These are phyloP conservation scores for Fusarium poae DNA, from an alignment of 2,329 filamentous ascomycete species.

Conservation along the genomic window DNA sequence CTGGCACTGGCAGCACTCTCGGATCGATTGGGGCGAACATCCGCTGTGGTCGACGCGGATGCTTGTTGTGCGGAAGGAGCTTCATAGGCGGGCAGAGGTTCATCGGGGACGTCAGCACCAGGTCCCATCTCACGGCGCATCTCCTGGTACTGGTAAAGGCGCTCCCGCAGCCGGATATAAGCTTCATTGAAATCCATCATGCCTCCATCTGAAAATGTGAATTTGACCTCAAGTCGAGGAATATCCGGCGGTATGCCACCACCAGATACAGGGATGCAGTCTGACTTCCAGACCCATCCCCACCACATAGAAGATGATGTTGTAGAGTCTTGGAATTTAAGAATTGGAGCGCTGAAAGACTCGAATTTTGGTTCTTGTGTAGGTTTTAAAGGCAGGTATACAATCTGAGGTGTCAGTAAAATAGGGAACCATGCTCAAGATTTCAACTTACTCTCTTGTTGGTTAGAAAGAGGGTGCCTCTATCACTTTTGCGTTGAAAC, in stretches of 20 bases:
- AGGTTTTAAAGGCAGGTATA: constrained; percentile 83
- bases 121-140: constrained; percentile 77
- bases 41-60: constrained; percentile 44
- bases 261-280: constrained; percentile 82
- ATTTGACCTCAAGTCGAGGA: constrained; percentile 80
- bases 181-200: constrained; percentile 88
- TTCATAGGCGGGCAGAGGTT: constrained; percentile 91
- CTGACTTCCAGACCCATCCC: constrained; percentile 89
- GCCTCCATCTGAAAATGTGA: constrained; percentile 95
- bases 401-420: constrained; percentile 67
- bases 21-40: constrained; percentile 50
- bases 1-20: constrained; percentile 56
- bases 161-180: constrained; percentile 87
- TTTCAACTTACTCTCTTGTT: constrained; percentile 78
- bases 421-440: background rate
- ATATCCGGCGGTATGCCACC: constrained; percentile 84
- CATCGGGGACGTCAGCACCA: constrained; percentile 77
- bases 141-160: constrained; percentile 83
- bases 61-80: constrained; percentile 59
- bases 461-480: constrained; percentile 83
- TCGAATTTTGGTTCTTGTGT: constrained; percentile 74
- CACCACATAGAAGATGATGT: constrained; percentile 88
- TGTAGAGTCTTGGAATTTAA: constrained; percentile 88
- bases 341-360: constrained; percentile 89
- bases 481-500: constrained; percentile 78